Conservation (phyloP, 2,329 filamentous ascomycete genomes). For the Aspergillus sp. region DNA sequence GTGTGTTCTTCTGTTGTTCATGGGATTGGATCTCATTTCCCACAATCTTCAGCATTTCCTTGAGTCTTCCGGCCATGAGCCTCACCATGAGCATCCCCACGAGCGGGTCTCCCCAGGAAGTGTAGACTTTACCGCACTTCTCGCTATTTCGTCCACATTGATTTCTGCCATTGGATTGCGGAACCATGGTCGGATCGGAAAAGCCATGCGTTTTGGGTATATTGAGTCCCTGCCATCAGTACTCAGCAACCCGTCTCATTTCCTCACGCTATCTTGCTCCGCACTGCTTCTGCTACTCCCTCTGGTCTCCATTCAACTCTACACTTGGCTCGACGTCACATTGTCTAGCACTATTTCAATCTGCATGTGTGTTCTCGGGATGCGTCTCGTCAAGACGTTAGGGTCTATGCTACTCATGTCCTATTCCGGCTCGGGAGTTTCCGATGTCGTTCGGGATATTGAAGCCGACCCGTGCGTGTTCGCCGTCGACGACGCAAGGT, state of each 20-base stretch:
- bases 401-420: conserved; percentile 97
- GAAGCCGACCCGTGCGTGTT: conserved; percentile 74
- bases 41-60: conserved; percentile 93
- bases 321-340: conserved; percentile 77
- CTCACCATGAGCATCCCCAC: conserved; percentile 70
- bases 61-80: conserved; percentile 70
- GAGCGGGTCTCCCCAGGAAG: conserved; percentile 69
- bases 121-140: conserved; percentile 76
- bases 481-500: conserved; percentile 83
- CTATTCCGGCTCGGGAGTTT: conserved; percentile 63
- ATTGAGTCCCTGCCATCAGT: conserved; percentile 79
- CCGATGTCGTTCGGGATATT: conserved; percentile 79
- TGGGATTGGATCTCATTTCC: conserved; percentile 91
- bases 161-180: conserved; percentile 82
- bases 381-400: conserved; percentile 78
- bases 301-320: conserved; percentile 75
- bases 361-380: conserved; percentile 84
- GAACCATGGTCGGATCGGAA: conserved; percentile 90
- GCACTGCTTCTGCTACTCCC: conserved; percentile 76
- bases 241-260: conserved; percentile 93
- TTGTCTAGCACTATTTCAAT: conserved; percentile 79
- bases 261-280: conserved; percentile 87
- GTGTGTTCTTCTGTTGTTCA: conserved; percentile 95
- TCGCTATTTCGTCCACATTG: conserved; percentile 79
- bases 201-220: conserved; percentile 82